These are phyloP conservation scores for Lodderomyces parapsilosis DNA, from an alignment of 1,139 yeast species.

Conservation along the genomic window DNA sequence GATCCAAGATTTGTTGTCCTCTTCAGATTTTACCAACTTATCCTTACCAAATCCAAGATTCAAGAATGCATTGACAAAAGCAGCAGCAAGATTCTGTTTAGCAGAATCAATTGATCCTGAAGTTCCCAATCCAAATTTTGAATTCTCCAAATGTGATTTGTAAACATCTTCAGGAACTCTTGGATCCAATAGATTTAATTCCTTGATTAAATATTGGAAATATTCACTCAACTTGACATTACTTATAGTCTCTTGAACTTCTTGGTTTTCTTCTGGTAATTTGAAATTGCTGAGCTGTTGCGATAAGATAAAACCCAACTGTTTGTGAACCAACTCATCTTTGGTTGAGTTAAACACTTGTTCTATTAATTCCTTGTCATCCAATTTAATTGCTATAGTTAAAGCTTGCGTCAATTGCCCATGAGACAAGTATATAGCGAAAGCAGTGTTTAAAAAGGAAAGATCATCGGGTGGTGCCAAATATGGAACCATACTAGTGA, in stretches of 20 bases:
- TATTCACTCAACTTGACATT: conserved; percentile 78
- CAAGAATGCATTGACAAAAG: conserved; percentile 88
- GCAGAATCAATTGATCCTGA: conserved; percentile 85
- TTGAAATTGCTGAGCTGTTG: conserved; percentile 82
- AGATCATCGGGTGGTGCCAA: conserved; percentile 94
- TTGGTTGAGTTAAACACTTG: conserved; percentile 75
- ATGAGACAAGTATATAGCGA: conserved; percentile 75
- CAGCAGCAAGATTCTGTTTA: conserved; percentile 92
- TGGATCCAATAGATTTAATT: conserved; percentile 83
- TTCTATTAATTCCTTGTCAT: conserved; percentile 72
- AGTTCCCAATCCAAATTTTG: conserved; percentile 55
- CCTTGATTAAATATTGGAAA: conserved; percentile 77
- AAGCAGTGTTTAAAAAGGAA: conserved; percentile 89
- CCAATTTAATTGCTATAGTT: conserved; percentile 84
- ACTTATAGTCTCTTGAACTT: conserved; percentile 82
- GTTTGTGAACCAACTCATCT: conserved; percentile 78
- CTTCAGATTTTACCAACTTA: conserved; percentile 72
- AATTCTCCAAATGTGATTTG: conserved; percentile 81
- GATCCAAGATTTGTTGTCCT: conserved; percentile 79
- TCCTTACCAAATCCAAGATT: conserved; percentile 91
- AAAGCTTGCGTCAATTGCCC: conserved; percentile 87
- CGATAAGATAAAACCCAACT: conserved; percentile 85
- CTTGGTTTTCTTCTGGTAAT: conserved; percentile 62
- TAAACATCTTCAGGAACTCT: conserved; percentile 94
- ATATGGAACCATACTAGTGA: conserved; percentile 94